Evolutionary conservation across 768 basidiomycete species (phyloP).

Genomic region (Kwoniella bestiolae): DNA sequence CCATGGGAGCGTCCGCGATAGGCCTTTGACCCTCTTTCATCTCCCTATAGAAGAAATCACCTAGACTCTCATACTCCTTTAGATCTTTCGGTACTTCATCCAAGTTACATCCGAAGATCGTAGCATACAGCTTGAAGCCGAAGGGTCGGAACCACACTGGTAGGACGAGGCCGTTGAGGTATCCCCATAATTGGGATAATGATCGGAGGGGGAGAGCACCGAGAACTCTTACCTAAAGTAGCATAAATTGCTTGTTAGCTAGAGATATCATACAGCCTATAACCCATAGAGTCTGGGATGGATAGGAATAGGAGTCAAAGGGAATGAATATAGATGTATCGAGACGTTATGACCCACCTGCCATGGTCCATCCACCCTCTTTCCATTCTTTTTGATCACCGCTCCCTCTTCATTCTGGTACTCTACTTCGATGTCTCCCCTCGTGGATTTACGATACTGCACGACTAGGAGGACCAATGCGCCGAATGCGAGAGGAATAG

Average conservation of each 20-base stretch:
- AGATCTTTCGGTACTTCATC: conserved; percentile 82
- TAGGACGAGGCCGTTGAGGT: conserved; percentile 87
- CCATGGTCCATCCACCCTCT: conserved; percentile 81
- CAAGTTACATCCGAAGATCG: conserved; percentile 90
- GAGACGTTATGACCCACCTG: conserved; percentile 64
- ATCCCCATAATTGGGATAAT: conserved; percentile 96
- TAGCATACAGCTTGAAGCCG: conserved; percentile 82
- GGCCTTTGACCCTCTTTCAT: conserved; percentile 81
- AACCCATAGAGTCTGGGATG: too few relatives aligned
- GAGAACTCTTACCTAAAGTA: conserved; percentile 79
- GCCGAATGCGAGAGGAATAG: conserved; percentile 85
- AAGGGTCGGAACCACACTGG: conserved; percentile 94
- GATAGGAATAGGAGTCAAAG: too few relatives aligned
- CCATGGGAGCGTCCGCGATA: conserved; percentile 72
- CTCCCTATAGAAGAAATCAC: conserved; percentile 91
- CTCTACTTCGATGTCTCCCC: conserved; percentile 43
- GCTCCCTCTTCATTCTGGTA: conserved; percentile 50
- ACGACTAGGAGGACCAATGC: conserved; percentile 71
- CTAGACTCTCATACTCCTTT: conserved; percentile 78
- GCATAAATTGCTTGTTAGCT: background rate
- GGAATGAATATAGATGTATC: too few relatives aligned
- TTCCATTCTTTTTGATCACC: conserved; percentile 33
- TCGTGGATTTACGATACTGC: conserved; percentile 43
- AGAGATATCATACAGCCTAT: too few relatives aligned
- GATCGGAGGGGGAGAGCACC: conserved; percentile 93